Evolutionary conservation across 169 alveolate species (phyloP).

Genomic region (Plasmodium berghei): DNA sequence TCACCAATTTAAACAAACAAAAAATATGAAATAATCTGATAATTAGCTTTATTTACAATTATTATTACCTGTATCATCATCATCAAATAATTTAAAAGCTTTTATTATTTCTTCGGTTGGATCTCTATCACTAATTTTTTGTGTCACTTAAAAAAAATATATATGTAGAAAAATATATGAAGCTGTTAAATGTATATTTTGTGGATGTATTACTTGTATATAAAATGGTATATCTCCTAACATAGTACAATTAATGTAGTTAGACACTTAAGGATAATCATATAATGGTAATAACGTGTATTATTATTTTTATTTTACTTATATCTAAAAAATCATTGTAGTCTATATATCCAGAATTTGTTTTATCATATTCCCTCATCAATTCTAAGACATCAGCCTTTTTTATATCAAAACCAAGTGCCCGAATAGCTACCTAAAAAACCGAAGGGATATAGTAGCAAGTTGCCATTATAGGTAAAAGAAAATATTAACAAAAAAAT

Average conservation of each 20-base stretch:
- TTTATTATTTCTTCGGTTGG: slow-evolving; percentile 96
- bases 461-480: too few species aligned
- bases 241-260: too few species aligned
- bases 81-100: slow-evolving; percentile 96
- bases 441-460: not conserved
- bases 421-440: slow-evolving; percentile 97
- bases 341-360: slow-evolving; percentile 87
- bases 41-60: too few species aligned
- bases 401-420: slow-evolving; percentile 98
- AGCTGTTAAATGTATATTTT: not conserved
- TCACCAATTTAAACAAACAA: too few species aligned
- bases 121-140: slow-evolving; percentile 93
- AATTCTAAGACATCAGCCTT: slow-evolving; percentile 94
- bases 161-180: not conserved
- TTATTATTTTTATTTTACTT: slow-evolving; percentile 79
- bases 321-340: slow-evolving; percentile 88
- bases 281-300: too few species aligned
- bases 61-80: slow-evolving; percentile 91
- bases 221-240: too few species aligned
- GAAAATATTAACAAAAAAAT: slow-evolving; percentile 1
- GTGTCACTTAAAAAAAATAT: slow-evolving; percentile 85
- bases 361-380: slow-evolving; percentile 91
- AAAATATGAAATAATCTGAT: too few species aligned
- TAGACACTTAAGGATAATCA: too few species aligned
- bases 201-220: not conserved